phyloP scores from a whole-genome alignment of 1,139 yeast genomes.

The Magnusiomyces magnusii region DNA sequence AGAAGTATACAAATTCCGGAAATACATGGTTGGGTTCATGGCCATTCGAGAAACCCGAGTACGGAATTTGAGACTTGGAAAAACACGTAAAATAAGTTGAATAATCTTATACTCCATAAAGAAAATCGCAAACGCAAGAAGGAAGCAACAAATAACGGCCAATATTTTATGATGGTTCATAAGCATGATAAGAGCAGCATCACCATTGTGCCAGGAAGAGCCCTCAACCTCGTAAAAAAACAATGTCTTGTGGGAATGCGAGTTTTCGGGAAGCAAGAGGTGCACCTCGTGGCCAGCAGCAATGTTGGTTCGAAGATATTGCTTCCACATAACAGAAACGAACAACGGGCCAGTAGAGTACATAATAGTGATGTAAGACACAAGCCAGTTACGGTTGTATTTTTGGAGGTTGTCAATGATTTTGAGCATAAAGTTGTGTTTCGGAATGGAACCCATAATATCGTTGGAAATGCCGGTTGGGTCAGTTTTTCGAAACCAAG shows the following conservation, averaged over 20 bases:
- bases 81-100: conserved; percentile 11
- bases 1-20: not conserved
- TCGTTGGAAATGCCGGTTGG: conserved; percentile 96
- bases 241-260: conserved; percentile 14
- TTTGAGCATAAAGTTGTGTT: conserved; percentile 76
- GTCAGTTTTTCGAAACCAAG: conserved; percentile 76
- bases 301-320: conserved; percentile 61
- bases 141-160: conserved; percentile 61
- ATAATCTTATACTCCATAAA: conserved; percentile 58
- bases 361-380: conserved; percentile 90
- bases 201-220: conserved; percentile 84
- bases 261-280: conserved; percentile 64
- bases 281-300: conserved; percentile 27
- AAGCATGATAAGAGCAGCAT: conserved; percentile 65
- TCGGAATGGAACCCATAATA: conserved; percentile 83
- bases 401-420: conserved; percentile 55
- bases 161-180: conserved; percentile 63
- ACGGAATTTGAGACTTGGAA: not conserved
- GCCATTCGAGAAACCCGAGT: not conserved
- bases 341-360: conserved; percentile 89
- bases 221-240: conserved; percentile 71
- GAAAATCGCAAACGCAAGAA: conserved; percentile 49
- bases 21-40: not conserved
- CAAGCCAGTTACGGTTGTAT: conserved; percentile 39
- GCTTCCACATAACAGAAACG: conserved; percentile 79